A percentile compares a stretch with the other conserved stretches of the same genome.
phyloP scores from a whole-genome alignment of 208 protist species.

The Leishmania lainsoni region DNA sequence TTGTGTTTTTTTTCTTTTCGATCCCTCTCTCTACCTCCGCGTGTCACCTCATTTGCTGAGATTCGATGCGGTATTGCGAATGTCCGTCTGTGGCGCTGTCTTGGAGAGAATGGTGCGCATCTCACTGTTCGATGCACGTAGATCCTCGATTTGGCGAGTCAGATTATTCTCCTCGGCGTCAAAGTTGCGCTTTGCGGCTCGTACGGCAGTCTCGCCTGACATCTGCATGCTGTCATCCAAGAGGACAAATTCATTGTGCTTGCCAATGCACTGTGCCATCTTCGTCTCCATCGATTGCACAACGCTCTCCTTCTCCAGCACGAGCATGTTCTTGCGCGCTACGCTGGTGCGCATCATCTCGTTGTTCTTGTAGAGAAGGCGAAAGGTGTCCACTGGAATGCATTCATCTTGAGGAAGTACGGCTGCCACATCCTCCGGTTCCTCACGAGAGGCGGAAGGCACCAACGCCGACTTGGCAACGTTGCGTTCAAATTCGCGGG shows the following conservation, averaged over 20 bases:
- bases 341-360: constrained; percentile 82
- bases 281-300: constrained; percentile 84
- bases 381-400: constrained; percentile 86
- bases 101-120: constrained; percentile 39
- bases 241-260: constrained; percentile 53
- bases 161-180: constrained; percentile 33
- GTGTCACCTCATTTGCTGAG: constrained; percentile 2
- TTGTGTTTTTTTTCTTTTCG: too few relatives aligned
- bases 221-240: constrained; percentile 56
- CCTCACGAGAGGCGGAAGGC: constrained; percentile 68
- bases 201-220: constrained; percentile 7
- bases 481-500: constrained; percentile 78
- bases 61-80: background rate
- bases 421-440: constrained; percentile 74
- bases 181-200: constrained; percentile 12
- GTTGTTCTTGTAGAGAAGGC: constrained; percentile 87
- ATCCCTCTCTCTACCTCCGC: background rate
- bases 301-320: constrained; percentile 86
- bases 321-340: constrained; percentile 90
- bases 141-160: constrained; percentile 41
- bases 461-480: constrained; percentile 75
- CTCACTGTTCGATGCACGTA: constrained; percentile 51
- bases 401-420: constrained; percentile 80
- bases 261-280: constrained; percentile 49
- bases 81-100: background rate